Evolutionary conservation across 176 grass and related monocot genomes (phyloP).

Genomic region (Triticum monococcum): DNA sequence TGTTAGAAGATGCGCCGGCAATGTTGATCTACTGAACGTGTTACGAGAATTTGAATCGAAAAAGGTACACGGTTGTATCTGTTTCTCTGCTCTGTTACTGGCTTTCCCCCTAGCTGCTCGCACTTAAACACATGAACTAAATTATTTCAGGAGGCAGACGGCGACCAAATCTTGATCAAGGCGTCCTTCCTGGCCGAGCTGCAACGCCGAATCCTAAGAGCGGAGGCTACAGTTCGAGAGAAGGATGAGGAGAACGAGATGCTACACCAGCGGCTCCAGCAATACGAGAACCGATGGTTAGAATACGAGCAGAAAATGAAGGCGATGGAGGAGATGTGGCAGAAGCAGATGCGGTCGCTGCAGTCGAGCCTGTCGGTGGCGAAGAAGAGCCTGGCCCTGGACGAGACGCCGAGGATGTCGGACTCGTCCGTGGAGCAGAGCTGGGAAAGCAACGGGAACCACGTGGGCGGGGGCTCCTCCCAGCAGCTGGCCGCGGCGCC

Average conservation of each 20-base stretch:
- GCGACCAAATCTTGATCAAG: slow-evolving; percentile 80
- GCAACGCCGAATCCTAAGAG: slow-evolving; percentile 73
- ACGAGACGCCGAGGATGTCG: slow-evolving; percentile 62
- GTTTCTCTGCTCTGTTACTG: background rate
- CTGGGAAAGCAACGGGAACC: slow-evolving; percentile 62
- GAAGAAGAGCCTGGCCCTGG: slow-evolving; percentile 81
- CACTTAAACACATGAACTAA: background rate
- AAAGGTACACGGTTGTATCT: slow-evolving; percentile 38
- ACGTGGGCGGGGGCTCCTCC: slow-evolving; percentile 37
- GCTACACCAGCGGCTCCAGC: slow-evolving; percentile 75
- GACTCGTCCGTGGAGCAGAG: slow-evolving; percentile 83
- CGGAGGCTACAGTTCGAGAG: slow-evolving; percentile 62
- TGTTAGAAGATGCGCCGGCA: slow-evolving; percentile 76
- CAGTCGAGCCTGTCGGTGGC: slow-evolving; percentile 83
- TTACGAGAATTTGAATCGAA: slow-evolving; percentile 60
- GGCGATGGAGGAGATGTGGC: slow-evolving; percentile 99
- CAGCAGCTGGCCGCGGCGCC: background rate
- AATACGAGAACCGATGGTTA: slow-evolving; percentile 81
- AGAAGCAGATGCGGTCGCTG: slow-evolving; percentile 90
- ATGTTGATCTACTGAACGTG: slow-evolving; percentile 67
- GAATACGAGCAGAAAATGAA: slow-evolving; percentile 98
- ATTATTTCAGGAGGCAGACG: slow-evolving; percentile 58
- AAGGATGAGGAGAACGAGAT: slow-evolving; percentile 96
- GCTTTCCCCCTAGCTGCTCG: no score
- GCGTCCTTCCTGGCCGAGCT: slow-evolving; percentile 81